Evolutionary conservation across 768 basidiomycete genomes (phyloP), one percentile per base, ranked within the genome.

Genomic region (Tephrocybe sp.): DNA sequence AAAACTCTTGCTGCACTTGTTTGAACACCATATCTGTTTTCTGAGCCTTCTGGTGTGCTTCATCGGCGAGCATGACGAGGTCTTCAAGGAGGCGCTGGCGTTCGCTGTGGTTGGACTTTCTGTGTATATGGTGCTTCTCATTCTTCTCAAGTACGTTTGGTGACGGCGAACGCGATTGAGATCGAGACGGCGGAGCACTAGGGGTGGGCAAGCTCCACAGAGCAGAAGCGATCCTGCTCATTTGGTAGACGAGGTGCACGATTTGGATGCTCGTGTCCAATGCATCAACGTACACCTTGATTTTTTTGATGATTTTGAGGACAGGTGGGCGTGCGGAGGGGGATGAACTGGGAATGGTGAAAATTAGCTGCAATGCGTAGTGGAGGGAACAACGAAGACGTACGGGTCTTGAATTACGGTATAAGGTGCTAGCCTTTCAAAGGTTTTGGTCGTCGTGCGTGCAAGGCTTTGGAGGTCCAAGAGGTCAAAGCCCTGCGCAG

Each of bases 361-460:
- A 19, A 15, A 34, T 28, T 22, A 37, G 16, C 13, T 12, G 9
- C n/a, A 12, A 28, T 43, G n/a, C 37, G 15, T 18, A n/a, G 37
- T n/a, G 24, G 11, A 22, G 13, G 12, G 22, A 24, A 22, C 24
- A 19, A 27, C 12, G 25, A 25, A n/a, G 40, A 56, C 59, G 41
- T 58, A 71, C 65, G 65, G 53, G 15, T 59, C 59, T 54, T 60
- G 61, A 35, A 71, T 55, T 12, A 58, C 60, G 15, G 61, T 64
- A 47, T 69, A 73, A 9, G 70, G 69, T 4, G 65, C 67, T 15
- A 73, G 61, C 8, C 71, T 65, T 42, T 73, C 69, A n/a, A 71
- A 59, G 3, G 69, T 66, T 53, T 71, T 73, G 25, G 65, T 55
- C 1, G 69, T 71, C 9, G 59, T 59, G 35, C 60, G 63, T 4